Percentiles rank a stretch among this genome's conserved stretches.
Conservation (phyloP, 176 grass and related monocot species). For the Triticum urartu region DNA sequence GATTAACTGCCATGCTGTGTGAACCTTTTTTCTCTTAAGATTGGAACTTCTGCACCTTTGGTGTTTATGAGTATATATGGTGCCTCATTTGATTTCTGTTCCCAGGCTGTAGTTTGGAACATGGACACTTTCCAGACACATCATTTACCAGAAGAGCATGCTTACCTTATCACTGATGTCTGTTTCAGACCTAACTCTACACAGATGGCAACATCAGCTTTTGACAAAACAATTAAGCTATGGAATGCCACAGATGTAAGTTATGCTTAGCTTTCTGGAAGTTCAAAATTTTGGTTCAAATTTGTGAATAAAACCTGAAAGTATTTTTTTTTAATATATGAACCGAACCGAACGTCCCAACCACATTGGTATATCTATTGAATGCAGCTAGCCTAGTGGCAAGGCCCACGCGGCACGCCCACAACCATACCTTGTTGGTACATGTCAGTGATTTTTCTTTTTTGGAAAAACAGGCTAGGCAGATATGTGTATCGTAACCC, state of each 20-base stretch:
- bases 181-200: constrained; percentile 85
- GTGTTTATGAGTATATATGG: background rate
- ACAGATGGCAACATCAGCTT: constrained; percentile 86
- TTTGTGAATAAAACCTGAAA: no score
- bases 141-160: constrained; percentile 65
- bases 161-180: constrained; percentile 73
- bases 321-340: background rate
- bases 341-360: background rate
- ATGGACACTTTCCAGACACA: constrained; percentile 86
- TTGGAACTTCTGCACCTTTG: background rate
- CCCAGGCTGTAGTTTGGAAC: constrained; percentile 92
- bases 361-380: background rate
- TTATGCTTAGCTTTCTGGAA: constrained; percentile 25
- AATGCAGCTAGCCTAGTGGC: background rate
- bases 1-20: constrained; percentile 1
- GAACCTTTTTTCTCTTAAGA: background rate
- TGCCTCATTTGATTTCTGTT: background rate
- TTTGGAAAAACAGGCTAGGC: background rate
- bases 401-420: background rate
- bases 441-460: background rate
- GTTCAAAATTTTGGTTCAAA: no score
- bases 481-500: background rate
- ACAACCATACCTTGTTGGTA: background rate
- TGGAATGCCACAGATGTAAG: constrained; percentile 89
- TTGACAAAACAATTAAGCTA: constrained; percentile 75